phyloP scores from a whole-genome alignment of 305 asterid genomes.

The Euphrasia arctica region DNA sequence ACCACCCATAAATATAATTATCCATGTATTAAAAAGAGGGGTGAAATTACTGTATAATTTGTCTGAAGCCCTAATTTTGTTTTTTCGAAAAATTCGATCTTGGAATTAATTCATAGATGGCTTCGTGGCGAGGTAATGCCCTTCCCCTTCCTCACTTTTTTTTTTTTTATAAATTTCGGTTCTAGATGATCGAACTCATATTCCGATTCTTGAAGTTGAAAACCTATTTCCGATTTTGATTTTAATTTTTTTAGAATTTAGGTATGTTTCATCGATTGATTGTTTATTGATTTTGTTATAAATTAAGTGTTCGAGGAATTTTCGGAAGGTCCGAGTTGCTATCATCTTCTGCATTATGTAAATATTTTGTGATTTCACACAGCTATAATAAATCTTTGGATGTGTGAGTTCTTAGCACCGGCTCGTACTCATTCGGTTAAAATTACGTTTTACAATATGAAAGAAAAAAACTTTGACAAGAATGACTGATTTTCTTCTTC shows the following conservation, averaged over 20 bases:
- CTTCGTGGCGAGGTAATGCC: constrained; percentile 25
- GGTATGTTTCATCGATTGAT: background rate
- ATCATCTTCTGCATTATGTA: too few relatives aligned
- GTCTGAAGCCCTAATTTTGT: constrained; percentile 2
- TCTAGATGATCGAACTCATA: too few relatives aligned
- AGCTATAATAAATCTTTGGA: background rate
- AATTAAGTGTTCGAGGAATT: too few relatives aligned
- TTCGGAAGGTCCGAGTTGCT: too few relatives aligned
- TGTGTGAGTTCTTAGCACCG: background rate
- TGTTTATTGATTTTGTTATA: background rate
- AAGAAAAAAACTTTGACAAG: background rate
- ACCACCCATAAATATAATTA: too few relatives aligned
- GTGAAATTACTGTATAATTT: too few relatives aligned
- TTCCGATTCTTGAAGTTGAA: constrained; percentile 19
- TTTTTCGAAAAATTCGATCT: background rate
- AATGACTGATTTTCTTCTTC: background rate
- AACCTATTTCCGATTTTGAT: background rate
- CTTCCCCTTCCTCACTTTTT: background rate
- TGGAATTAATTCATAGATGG: background rate
- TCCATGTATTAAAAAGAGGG: too few relatives aligned
- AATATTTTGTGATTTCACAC: too few relatives aligned
- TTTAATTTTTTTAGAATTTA: background rate
- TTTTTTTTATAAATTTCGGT: background rate
- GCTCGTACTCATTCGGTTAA: background rate
- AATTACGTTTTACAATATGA: background rate